Evolutionary conservation across 208 protist genomes (phyloP), one percentile per base, ranked within the genome.

Genomic region (Crithidia fasciculata): DNA sequence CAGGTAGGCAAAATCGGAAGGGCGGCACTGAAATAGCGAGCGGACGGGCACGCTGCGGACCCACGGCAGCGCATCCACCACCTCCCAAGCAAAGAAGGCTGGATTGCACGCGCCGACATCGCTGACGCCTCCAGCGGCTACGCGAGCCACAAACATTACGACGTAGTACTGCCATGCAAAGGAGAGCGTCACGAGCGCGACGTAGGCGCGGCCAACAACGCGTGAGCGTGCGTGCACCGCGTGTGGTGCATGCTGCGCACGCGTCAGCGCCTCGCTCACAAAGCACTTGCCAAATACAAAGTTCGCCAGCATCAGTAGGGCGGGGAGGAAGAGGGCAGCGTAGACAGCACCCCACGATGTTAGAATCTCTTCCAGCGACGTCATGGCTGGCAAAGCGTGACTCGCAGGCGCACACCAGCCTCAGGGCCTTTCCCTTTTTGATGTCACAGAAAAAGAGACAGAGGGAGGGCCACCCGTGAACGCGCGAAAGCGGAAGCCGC

Each of bases 211-310:
- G 52, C 78, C 84, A 39, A 83, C 7, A 16, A 78, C 43, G 52
- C 79, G 79, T 15, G 69, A 60, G 2, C 62, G 60, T 1, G 60
- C 80, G 43, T 80, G 69, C 18, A 63, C 8, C 10, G 78, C 66
- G 13, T 56, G 66, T 52, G 78, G 72, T 41, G 64, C 67, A 18
- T 86, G 74, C 69, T 86, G 88, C 7, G 53, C 44, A 2, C 64
- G 53, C 3, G 59, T 74, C 45, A 93, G 58, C 37, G 80, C 73
- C 56, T 89, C 85, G 28, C 80, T 85, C 4, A 93, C 52, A 57
- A 89, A 86, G 45, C 85, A 93, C 16, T 80, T 83, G 18, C 88
- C 88, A 75, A 89, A 75, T 16, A 91, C 76, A 76, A 91, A 93
- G 58, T 91, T 91, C 18, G 69, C 49, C 50, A 81, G 64, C 84